These are phyloP conservation scores for Yamadazyma insecticola DNA, from an alignment of 805 yeast genomes.

Conservation along the genomic window DNA sequence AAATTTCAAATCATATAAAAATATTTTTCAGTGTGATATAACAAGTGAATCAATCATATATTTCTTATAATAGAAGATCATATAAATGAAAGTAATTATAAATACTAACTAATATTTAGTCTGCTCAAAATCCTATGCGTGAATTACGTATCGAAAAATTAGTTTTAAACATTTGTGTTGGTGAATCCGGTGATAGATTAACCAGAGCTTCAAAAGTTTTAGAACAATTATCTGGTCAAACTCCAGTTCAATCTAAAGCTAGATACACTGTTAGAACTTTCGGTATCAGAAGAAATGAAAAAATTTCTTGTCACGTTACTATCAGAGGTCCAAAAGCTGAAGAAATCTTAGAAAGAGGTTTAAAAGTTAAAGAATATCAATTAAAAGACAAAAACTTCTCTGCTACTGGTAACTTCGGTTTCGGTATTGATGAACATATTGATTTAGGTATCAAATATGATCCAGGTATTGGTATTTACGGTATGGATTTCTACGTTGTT, in stretches of 20 bases:
- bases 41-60: no score
- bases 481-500: conserved; percentile 99
- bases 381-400: conserved; percentile 92
- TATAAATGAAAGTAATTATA: no score
- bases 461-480: conserved; percentile 99
- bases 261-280: conserved; percentile 99
- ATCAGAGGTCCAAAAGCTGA: conserved; percentile 95
- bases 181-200: conserved; percentile 99
- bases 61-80: no score
- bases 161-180: conserved; percentile 99
- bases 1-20: no score
- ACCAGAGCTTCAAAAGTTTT: conserved; percentile 99
- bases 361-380: conserved; percentile 99
- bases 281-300: conserved; percentile 99
- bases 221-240: conserved; percentile 99
- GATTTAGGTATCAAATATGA: conserved; percentile 99
- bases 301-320: conserved; percentile 98
- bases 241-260: conserved; percentile 99
- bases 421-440: conserved; percentile 99
- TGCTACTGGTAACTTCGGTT: conserved; percentile 99
- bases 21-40: no score
- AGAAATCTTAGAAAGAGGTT: conserved; percentile 99
- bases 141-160: conserved; percentile 98
- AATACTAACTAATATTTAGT: conserved; percentile 11
- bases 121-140: conserved; percentile 87